Percentiles rank a stretch among this genome's conserved stretches.
Conservation (phyloP, 306 rosid genomes). For the Carpinus fangiana region DNA sequence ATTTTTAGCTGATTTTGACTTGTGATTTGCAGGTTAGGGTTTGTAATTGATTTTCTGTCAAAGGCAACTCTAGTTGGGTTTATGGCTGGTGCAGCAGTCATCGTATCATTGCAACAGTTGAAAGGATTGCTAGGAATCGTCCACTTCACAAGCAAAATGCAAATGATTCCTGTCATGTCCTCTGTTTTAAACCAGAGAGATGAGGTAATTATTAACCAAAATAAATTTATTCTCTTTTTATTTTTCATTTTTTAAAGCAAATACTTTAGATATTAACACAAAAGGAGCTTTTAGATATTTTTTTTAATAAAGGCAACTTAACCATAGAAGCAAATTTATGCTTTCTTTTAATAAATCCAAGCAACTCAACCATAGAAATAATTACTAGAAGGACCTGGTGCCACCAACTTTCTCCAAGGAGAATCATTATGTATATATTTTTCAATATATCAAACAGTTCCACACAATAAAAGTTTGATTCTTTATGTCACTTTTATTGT, state of each 20-base stretch:
- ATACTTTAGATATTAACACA: background rate
- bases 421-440: conserved; percentile 17
- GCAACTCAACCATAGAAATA: background rate
- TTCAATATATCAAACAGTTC: background rate
- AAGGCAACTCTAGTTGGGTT: conserved; percentile 93
- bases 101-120: conserved; percentile 86
- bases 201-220: conserved; percentile 50
- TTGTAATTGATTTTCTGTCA: conserved; percentile 91
- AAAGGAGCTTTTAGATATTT: background rate
- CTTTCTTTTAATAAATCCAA: conserved; percentile 25
- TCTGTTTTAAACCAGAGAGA: conserved; percentile 61
- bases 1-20: background rate
- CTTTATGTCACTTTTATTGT: background rate
- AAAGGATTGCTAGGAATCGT: conserved; percentile 89
- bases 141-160: conserved; percentile 87
- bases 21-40: conserved; percentile 69
- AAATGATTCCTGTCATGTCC: conserved; percentile 65
- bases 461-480: background rate
- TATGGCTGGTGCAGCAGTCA: conserved; percentile 98
- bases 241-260: background rate
- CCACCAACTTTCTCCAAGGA: conserved; percentile 20
- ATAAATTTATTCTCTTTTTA: background rate
- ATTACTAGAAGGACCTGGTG: conserved; percentile 28
- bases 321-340: conserved; percentile 12
- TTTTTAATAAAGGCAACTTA: conserved; percentile 2